Evolutionary conservation across 768 basidiomycete species (phyloP).

Genomic region (Suillus brevipes): DNA sequence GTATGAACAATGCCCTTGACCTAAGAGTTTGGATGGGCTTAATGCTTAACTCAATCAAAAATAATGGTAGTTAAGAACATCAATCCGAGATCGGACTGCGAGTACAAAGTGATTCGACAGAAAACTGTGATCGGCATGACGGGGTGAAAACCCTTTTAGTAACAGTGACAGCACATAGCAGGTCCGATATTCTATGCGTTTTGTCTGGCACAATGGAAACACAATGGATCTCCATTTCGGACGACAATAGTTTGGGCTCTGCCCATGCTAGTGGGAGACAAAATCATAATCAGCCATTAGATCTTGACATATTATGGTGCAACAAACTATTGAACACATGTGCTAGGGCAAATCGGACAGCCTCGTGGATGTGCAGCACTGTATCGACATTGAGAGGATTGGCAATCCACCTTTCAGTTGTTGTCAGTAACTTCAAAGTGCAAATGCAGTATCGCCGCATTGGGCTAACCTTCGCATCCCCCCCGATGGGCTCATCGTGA

Average conservation of each 20-base stretch:
- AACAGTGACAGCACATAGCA: neutral
- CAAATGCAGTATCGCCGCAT: neutral
- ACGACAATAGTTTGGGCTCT: conserved; percentile 21
- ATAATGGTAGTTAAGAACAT: neutral
- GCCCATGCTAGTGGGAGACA: conserved; percentile 20
- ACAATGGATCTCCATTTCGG: conserved; percentile 19
- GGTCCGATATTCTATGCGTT: conserved; percentile 10
- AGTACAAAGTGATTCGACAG: conserved; percentile 56
- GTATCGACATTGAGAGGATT: conserved; percentile 42
- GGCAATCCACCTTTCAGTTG: conserved; percentile 43
- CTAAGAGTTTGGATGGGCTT: neutral
- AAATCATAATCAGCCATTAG: conserved; percentile 18
- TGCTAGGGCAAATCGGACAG: conserved; percentile 38
- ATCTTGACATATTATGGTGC: neutral
- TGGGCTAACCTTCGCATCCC: conserved; percentile 31
- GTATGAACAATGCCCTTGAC: neutral
- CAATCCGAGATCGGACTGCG: conserved; percentile 78
- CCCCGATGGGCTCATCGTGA: conserved; percentile 33
- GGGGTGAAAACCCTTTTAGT: neutral
- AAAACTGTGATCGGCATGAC: conserved; percentile 22
- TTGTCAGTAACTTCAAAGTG: neutral
- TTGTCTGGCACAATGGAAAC: conserved; percentile 23
- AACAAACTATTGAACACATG: conserved; percentile 43
- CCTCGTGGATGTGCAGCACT: conserved; percentile 36
- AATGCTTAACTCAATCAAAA: conserved; percentile 4